A percentile compares a stretch with the other conserved stretches of the same genome.
Conservation (phyloP, 2,329 filamentous ascomycete genomes). For the Diaporthe sp. region DNA sequence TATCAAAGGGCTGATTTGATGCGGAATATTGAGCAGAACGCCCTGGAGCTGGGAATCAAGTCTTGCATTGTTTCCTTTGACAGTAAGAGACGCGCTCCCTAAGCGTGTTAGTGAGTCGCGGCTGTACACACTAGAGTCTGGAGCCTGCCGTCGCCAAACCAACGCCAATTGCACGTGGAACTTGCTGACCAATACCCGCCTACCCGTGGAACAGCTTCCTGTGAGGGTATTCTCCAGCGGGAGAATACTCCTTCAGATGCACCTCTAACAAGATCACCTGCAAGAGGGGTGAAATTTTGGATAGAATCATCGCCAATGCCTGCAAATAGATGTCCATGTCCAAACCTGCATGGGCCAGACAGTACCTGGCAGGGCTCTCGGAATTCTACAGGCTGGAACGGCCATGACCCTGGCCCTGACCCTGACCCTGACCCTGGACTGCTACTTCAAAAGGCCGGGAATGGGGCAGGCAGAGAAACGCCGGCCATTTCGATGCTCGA, state of each 20-base stretch:
- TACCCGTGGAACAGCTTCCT: neutral
- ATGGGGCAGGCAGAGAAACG: neutral
- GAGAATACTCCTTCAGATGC: neutral
- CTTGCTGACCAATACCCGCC: neutral
- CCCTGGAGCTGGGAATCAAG: neutral
- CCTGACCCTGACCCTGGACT: neutral
- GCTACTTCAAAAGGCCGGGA: neutral
- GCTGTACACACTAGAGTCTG: neutral
- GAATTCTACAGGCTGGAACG: no score
- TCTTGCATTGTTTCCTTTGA: neutral
- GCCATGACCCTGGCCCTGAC: neutral
- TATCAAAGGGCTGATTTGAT: neutral
- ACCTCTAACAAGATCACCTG: neutral
- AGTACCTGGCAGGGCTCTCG: neutral
- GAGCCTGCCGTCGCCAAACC: conserved; percentile 9
- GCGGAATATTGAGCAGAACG: neutral
- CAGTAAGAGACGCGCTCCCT: conserved; percentile 23
- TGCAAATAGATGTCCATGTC: neutral
- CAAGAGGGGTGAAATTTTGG: neutral
- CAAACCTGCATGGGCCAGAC: neutral
- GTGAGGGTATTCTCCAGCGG: neutral
- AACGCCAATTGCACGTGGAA: conserved; percentile 2
- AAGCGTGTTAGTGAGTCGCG: conserved; percentile 27
- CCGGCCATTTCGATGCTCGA: neutral
- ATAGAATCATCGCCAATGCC: neutral